These are phyloP conservation scores for Umbelopsis isabellina DNA, from an alignment of 192 early-diverging fungal species.

Conservation along the genomic window DNA sequence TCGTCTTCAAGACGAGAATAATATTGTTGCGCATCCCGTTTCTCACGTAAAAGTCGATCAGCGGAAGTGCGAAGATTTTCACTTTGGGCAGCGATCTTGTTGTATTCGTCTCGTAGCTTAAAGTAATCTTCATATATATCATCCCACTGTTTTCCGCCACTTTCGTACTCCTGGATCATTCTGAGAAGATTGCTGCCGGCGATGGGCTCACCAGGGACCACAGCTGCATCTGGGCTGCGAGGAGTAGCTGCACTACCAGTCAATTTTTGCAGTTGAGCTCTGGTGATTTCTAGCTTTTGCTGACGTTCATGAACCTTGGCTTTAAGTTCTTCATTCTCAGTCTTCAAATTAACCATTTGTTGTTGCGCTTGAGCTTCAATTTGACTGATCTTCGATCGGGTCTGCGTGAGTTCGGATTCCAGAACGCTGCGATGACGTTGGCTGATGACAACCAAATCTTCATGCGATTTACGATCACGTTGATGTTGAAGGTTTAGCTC, in stretches of 20 bases:
- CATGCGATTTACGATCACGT: slow-evolving; percentile 8
- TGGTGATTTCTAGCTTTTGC: slow-evolving; percentile 5
- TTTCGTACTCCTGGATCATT: slow-evolving; percentile 25
- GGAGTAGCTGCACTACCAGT: background rate
- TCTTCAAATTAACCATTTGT: background rate
- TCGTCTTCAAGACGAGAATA: slow-evolving; percentile 18
- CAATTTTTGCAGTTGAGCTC: slow-evolving; percentile 14
- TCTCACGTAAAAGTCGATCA: slow-evolving; percentile 14
- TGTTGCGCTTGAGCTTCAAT: slow-evolving; percentile 18
- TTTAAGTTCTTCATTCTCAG: slow-evolving; percentile 3
- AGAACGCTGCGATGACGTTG: slow-evolving; percentile 16
- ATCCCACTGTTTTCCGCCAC: slow-evolving; percentile 23
- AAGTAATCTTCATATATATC: slow-evolving; percentile 28
- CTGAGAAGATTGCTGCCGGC: slow-evolving; percentile 15
- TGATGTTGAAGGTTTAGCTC: slow-evolving; percentile 15
- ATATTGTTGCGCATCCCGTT: slow-evolving; percentile 14
- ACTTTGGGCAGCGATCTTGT: background rate
- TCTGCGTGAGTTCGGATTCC: slow-evolving; percentile 1
- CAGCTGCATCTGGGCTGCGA: slow-evolving; percentile 7
- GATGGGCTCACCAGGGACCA: slow-evolving; percentile 5
- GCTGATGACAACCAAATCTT: background rate
- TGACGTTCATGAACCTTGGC: slow-evolving; percentile 2
- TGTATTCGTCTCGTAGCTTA: slow-evolving; percentile 12
- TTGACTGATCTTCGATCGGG: slow-evolving; percentile 13
- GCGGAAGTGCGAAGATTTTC: background rate